Evolutionary conservation across 306 rosid species (phyloP).

Genomic region (Elaeagnus macrophylla): DNA sequence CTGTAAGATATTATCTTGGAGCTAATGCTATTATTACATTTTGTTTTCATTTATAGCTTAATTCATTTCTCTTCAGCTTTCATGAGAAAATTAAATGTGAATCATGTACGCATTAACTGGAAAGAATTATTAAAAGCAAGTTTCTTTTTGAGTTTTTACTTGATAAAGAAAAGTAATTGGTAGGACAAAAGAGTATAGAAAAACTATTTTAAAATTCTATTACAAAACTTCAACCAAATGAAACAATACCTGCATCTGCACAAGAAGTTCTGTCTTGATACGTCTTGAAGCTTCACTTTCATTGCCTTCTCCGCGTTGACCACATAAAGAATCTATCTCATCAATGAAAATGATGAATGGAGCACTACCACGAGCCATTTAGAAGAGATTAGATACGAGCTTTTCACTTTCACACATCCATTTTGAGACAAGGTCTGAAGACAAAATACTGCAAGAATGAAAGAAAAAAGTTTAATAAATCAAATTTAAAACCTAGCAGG

Average conservation of each 20-base stretch:
- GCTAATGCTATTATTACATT: no score
- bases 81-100: no score
- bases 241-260: slow-evolving; percentile 96
- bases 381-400: slow-evolving; percentile 86
- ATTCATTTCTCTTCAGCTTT: no score
- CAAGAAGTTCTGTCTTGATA: slow-evolving; percentile 95
- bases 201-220: neutral
- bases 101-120: no score
- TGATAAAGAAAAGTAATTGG: no score
- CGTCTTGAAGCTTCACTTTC: slow-evolving; percentile 99
- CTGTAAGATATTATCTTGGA: no score
- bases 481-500: no score
- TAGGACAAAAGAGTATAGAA: neutral
- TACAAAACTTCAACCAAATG: slow-evolving; percentile 21
- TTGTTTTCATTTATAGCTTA: no score
- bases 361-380: slow-evolving; percentile 99
- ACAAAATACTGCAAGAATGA: slow-evolving; percentile 54
- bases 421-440: slow-evolving; percentile 94
- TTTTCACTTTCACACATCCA: slow-evolving; percentile 99
- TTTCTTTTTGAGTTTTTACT: no score
- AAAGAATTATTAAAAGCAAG: no score
- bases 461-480: no score
- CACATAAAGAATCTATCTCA: slow-evolving; percentile 97
- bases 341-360: slow-evolving; percentile 95
- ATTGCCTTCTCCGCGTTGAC: slow-evolving; percentile 97